A percentile compares a stretch with the other conserved stretches of the same genome.
phyloP scores from a whole-genome alignment of 129 eudicot species.

The Chrysanthemum seticuspe region DNA sequence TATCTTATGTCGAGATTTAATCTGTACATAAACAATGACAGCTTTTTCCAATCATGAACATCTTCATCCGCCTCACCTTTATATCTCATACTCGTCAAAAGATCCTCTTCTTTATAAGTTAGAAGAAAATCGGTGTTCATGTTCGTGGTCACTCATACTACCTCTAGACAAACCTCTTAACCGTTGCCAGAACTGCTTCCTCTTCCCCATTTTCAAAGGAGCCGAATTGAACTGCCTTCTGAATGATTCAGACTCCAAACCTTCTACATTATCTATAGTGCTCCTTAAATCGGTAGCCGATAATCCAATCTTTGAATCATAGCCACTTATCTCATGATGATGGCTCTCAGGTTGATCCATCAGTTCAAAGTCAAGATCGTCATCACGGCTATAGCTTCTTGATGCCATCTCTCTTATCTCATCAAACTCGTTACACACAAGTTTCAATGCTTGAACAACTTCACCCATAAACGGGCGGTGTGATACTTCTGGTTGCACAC shows the following conservation, averaged over 20 bases:
- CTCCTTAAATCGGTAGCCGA: conserved; percentile 63
- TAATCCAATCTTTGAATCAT: conserved; percentile 39
- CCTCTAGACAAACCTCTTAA: conserved; percentile 64
- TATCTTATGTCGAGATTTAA: conserved; percentile 12
- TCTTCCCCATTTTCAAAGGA: conserved; percentile 66
- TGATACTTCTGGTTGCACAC: conserved; percentile 97
- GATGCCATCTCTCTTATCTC: conserved; percentile 50
- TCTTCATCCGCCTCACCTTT: not conserved
- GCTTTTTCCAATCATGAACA: not conserved
- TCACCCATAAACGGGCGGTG: conserved; percentile 99
- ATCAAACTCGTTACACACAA: conserved; percentile 82
- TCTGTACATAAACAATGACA: conserved; percentile 8
- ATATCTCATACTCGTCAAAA: not conserved
- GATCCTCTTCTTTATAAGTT: conserved; percentile 24
- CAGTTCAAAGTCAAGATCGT: conserved; percentile 44
- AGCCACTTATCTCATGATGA: conserved; percentile 24
- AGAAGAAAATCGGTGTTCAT: conserved; percentile 53
- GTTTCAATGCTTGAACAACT: conserved; percentile 94
- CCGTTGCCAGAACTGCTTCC: conserved; percentile 60
- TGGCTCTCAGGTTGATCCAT: conserved; percentile 35
- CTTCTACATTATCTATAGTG: conserved; percentile 39
- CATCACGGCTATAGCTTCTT: conserved; percentile 36
- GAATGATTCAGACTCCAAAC: conserved; percentile 53
- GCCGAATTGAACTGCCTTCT: conserved; percentile 77
- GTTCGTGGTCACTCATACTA: conserved; percentile 50